Base-by-base conservation (phyloP, 2,329 filamentous ascomycete genomes). In the Thielaviopsis cerberus region DNA sequence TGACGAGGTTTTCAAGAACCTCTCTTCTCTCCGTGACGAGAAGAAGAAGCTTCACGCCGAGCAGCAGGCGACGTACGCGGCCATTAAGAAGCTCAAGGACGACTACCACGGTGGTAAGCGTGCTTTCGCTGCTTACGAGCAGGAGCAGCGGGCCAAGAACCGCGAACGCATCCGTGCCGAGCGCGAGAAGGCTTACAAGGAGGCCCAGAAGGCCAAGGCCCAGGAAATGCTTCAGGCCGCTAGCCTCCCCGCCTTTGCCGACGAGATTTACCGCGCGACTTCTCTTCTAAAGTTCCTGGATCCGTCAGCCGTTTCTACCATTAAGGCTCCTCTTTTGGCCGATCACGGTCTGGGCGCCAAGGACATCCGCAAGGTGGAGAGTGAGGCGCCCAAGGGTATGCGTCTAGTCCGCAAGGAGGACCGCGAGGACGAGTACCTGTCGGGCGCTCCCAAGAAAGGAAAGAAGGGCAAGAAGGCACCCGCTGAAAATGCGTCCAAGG, bases 251-350 rank as follows among this genome's bases (percentile, higher is more conserved):
- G 92, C 92, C 56, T 98, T 88, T 76, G 78, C 88, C 53, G 88
- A 96, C 65, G 89, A 98, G 74, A 95, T 98, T 67, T 80, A 89
- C 66, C 85, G 85, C 57, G 87, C 88, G 62, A 87, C 92, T 73
- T 86, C 83, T 68, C 77, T 98, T 52, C 86, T 97, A 65, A 83
- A 84, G 64, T 91, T 91, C 78, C 91, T 97, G 64, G 90, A 97
- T 70, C 91, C 91, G 1, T 79, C 74, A 17, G 76, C 81, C 60
- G 72, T 74, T 41, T 70, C 72, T 67, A 75, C 77, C 68, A 87
- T 85, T 72, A 87, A 85, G 74, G 79, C 71, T 30, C 79, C 75
- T 61, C 79, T 79, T 62, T 76, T 76, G 70, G 81, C 74, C 52
- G 76, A 82, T 63, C 83, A 83, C 69, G 83, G 85, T 67, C 85